Evolutionary conservation across 495 filamentous ascomycete species (phyloP).

Genomic region (Aspergillus campestris): DNA sequence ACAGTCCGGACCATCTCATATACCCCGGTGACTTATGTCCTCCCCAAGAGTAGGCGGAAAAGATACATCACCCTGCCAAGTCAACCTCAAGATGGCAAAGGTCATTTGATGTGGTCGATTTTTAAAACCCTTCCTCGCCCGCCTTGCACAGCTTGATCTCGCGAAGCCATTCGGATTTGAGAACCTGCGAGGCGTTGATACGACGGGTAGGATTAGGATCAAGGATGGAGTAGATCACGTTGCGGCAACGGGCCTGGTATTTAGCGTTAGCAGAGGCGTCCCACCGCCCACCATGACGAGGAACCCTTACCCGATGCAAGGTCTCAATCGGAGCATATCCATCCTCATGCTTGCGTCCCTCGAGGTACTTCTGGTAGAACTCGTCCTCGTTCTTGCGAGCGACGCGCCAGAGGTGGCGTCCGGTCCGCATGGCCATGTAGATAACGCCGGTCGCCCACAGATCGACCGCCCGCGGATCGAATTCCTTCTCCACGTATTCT

Average conservation of each 20-base stretch:
- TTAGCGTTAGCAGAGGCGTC: slow-evolving; percentile 26
- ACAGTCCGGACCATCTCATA: too few relatives aligned
- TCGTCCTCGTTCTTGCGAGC: slow-evolving; percentile 95
- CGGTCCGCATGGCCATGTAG: slow-evolving; percentile 99
- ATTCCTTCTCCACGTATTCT: slow-evolving; percentile 90
- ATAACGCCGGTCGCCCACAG: slow-evolving; percentile 98
- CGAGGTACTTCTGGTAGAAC: slow-evolving; percentile 88
- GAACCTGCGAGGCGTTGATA: slow-evolving; percentile 90
- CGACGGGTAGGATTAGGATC: slow-evolving; percentile 87
- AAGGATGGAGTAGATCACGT: slow-evolving; percentile 97
- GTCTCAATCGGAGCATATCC: slow-evolving; percentile 96
- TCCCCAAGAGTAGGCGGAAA: background rate
- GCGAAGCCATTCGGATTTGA: slow-evolving; percentile 96
- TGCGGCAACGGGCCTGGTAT: slow-evolving; percentile 82
- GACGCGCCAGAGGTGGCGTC: slow-evolving; percentile 90
- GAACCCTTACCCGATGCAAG: slow-evolving; percentile 73
- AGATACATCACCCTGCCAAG: slow-evolving; percentile 20
- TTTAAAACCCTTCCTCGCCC: slow-evolving; percentile 72
- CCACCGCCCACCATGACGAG: slow-evolving; percentile 4
- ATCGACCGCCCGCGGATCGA: slow-evolving; percentile 93
- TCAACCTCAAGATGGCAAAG: too few relatives aligned
- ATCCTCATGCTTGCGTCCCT: slow-evolving; percentile 85
- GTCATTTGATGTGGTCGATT: too few relatives aligned
- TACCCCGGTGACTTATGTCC: too few relatives aligned
- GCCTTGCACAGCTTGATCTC: slow-evolving; percentile 95